Conservation (phyloP, 306 rosid species). For the Medicago ruthenica region DNA sequence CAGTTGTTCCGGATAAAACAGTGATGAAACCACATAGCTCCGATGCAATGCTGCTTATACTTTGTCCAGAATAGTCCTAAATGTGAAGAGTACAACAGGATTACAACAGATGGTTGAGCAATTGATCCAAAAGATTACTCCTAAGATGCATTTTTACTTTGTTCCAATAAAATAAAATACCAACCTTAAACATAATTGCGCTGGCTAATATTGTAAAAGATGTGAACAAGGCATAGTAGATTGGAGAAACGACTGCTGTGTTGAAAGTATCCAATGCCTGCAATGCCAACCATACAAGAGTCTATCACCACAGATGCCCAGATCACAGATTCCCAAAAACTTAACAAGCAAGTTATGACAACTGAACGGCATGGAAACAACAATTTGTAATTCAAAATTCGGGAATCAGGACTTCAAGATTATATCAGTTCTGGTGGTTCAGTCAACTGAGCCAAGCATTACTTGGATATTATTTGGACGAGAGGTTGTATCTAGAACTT, state of each 20-base stretch:
- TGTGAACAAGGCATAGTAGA: slow-evolving; percentile 91
- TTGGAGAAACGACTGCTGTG: slow-evolving; percentile 89
- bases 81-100: slow-evolving; percentile 30
- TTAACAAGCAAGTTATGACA: slow-evolving; percentile 31
- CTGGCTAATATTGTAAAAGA: slow-evolving; percentile 91
- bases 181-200: slow-evolving; percentile 93
- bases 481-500: slow-evolving; percentile 21
- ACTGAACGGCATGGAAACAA: slow-evolving; percentile 22
- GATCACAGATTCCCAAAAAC: slow-evolving; percentile 31
- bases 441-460: slow-evolving; percentile 24
- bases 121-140: slow-evolving; percentile 33
- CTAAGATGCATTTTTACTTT: slow-evolving; percentile 24
- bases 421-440: slow-evolving; percentile 8
- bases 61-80: slow-evolving; percentile 94
- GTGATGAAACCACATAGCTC: slow-evolving; percentile 92
- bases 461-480: slow-evolving; percentile 34
- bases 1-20: slow-evolving; percentile 83
- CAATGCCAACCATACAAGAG: slow-evolving; percentile 33
- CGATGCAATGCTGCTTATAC: slow-evolving; percentile 78
- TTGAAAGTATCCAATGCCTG: slow-evolving; percentile 96
- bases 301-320: slow-evolving; percentile 30
- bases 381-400: slow-evolving; percentile 20
- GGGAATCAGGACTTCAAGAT: slow-evolving; percentile 10
- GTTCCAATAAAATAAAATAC: slow-evolving; percentile 45
- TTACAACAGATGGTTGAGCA: slow-evolving; percentile 32